These are phyloP conservation scores for Exophiala sideris DNA, from an alignment of 2,329 filamentous ascomycete genomes.

Conservation along the genomic window DNA sequence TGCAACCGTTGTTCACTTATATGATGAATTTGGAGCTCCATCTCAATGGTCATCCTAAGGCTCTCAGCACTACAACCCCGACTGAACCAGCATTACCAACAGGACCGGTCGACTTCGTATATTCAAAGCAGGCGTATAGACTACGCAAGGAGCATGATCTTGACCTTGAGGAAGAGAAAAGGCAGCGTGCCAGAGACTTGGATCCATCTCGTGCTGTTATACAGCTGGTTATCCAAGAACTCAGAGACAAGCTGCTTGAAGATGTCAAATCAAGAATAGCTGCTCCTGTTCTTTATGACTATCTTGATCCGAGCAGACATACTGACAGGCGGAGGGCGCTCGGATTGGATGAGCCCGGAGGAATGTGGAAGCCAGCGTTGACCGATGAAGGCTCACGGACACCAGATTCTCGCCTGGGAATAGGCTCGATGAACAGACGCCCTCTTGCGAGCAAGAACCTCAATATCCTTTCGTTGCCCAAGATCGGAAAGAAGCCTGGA, in stretches of 20 bases:
- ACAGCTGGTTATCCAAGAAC: constrained; percentile 71
- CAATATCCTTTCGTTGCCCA: constrained; percentile 66
- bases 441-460: constrained; percentile 36
- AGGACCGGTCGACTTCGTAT: constrained; percentile 23
- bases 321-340: constrained; percentile 73
- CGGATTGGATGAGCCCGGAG: constrained; percentile 68
- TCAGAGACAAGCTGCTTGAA: constrained; percentile 80
- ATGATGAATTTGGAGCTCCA: constrained; percentile 86
- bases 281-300: constrained; percentile 73
- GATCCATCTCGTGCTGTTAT: constrained; percentile 86
- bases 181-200: constrained; percentile 77
- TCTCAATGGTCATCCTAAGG: constrained; percentile 62
- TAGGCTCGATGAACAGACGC: constrained; percentile 35
- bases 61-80: constrained; percentile 47
- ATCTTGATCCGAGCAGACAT: constrained; percentile 78
- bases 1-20: constrained; percentile 85
- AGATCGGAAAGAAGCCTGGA: constrained; percentile 66
- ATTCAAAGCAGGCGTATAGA: constrained; percentile 36
- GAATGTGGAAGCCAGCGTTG: constrained; percentile 56
- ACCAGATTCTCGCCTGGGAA: constrained; percentile 52
- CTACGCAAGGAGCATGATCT: constrained; percentile 70
- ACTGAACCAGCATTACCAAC: constrained; percentile 12
- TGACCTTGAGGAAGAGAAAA: constrained; percentile 87
- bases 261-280: constrained; percentile 87
- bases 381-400: constrained; percentile 63